These are phyloP conservation scores for Pestalotiopsis sp. DNA, from an alignment of 2,329 filamentous ascomycete species.

Conservation along the genomic window DNA sequence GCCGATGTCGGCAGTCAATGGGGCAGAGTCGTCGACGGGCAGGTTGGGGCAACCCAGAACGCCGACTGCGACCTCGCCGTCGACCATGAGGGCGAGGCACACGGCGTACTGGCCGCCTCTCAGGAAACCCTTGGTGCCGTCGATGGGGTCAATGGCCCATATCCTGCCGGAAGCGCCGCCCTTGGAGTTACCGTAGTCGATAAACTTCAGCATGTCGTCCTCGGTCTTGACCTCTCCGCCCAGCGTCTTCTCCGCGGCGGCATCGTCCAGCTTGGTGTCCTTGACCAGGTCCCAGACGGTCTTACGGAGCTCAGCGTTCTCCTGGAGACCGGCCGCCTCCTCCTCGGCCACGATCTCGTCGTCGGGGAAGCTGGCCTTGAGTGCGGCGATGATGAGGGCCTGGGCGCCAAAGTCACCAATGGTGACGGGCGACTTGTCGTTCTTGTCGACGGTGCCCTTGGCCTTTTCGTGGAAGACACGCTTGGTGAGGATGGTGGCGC, in stretches of 20 bases:
- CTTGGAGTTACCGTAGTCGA: constrained; percentile 67
- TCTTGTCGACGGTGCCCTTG: constrained; percentile 92
- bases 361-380: constrained; percentile 83
- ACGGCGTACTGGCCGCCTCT: constrained; percentile 97
- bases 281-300: constrained; percentile 85
- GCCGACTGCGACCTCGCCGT: constrained; percentile 91
- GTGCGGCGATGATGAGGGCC: constrained; percentile 89
- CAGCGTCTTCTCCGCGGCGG: constrained; percentile 63
- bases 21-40: constrained; percentile 76
- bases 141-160: constrained; percentile 97
- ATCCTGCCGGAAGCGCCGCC: constrained; percentile 76
- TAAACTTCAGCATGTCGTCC: constrained; percentile 66
- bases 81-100: constrained; percentile 86
- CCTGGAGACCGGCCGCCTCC: constrained; percentile 78
- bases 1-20: constrained; percentile 71
- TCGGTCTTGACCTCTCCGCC: constrained; percentile 68
- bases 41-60: constrained; percentile 96
- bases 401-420: constrained; percentile 98
- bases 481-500: constrained; percentile 73
- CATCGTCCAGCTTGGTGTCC: constrained; percentile 67
- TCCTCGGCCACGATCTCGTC: constrained; percentile 96
- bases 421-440: constrained; percentile 94
- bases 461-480: constrained; percentile 83
- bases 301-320: constrained; percentile 67
- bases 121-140: constrained; percentile 96